These are phyloP conservation scores for Lignosus rhinocerotis DNA, from an alignment of 1,284 basidiomycete genomes.

Conservation along the genomic window DNA sequence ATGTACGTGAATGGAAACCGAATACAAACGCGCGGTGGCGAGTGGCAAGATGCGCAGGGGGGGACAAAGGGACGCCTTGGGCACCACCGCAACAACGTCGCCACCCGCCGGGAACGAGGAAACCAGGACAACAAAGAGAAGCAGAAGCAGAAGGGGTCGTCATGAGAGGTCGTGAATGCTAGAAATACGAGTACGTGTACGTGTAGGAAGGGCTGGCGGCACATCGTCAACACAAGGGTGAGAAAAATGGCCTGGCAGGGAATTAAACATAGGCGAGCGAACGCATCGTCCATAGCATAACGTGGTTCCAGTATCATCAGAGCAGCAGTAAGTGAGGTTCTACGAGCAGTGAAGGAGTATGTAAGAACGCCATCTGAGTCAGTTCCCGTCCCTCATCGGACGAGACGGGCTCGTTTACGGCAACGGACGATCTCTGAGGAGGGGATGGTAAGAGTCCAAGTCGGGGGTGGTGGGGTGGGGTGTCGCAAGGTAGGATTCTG, in stretches of 20 bases:
- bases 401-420: neutral
- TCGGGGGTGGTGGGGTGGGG: neutral
- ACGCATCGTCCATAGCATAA: conserved; percentile 18
- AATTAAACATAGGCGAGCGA: conserved; percentile 11
- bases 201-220: neutral
- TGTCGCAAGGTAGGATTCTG: neutral
- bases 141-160: neutral
- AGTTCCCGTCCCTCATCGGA: neutral
- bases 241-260: neutral
- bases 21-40: neutral
- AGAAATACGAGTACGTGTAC: neutral
- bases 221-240: neutral
- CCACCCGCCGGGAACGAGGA: neutral
- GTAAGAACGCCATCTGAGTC: neutral
- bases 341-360: neutral
- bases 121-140: neutral
- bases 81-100: no score
- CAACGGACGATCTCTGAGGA: neutral
- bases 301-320: conserved; percentile 15
- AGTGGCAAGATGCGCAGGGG: neutral
- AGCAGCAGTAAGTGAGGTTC: neutral
- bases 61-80: neutral
- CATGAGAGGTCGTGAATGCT: neutral
- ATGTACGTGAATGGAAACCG: neutral
- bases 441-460: neutral